phyloP scores from a whole-genome alignment of 108 stramenopile genomes.

The Cyclostephanos invisitatus region DNA sequence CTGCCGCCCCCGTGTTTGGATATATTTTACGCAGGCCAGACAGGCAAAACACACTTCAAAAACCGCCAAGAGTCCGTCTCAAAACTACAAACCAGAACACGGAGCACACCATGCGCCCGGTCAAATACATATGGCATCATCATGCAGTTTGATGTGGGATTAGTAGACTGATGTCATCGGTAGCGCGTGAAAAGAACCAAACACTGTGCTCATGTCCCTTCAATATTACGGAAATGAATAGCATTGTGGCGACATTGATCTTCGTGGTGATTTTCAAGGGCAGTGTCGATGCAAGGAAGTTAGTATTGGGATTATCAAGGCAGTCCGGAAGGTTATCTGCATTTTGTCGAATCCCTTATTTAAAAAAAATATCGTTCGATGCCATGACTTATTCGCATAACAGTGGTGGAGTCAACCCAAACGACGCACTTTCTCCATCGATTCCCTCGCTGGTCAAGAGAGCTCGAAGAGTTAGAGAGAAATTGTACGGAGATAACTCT shows the following conservation, averaged over 20 bases:
- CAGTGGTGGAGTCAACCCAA: neutral
- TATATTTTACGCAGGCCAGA: no score
- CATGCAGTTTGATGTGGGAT: no score
- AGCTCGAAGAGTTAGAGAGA: slow-evolving; percentile 22
- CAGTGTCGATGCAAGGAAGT: neutral
- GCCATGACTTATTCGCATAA: neutral
- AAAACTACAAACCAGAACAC: no score
- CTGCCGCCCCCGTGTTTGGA: no score
- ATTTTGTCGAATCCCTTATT: neutral
- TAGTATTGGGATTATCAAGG: neutral
- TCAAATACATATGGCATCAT: no score
- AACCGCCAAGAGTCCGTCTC: no score
- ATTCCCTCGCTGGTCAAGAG: slow-evolving; percentile 15
- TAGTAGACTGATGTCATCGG: no score
- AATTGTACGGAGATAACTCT: slow-evolving; percentile 18
- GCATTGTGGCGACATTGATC: neutral
- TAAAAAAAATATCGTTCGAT: neutral
- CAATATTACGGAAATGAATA: neutral
- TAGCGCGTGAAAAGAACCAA: neutral
- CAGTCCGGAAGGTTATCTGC: neutral
- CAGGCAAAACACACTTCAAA: no score
- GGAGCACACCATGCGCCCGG: no score
- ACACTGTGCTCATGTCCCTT: neutral
- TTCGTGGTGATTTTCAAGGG: neutral
- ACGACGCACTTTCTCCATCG: slow-evolving; percentile 4